These are phyloP conservation scores for Fusarium torulosum DNA, from an alignment of 2,329 filamentous ascomycete species.

Conservation along the genomic window DNA sequence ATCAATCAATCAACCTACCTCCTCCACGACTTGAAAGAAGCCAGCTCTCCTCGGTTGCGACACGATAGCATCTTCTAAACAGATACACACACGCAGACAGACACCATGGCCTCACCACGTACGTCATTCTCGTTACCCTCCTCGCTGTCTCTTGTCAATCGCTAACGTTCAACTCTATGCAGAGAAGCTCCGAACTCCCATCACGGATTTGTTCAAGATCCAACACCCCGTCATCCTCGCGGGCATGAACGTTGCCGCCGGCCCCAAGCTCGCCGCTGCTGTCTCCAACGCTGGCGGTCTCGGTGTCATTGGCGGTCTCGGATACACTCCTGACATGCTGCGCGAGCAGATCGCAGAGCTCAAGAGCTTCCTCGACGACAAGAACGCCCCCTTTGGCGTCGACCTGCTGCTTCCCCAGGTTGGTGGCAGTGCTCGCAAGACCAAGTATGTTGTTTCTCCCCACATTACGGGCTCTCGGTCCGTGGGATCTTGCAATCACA, in stretches of 20 bases:
- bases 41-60: slow-evolving; percentile 23
- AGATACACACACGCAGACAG: slow-evolving; percentile 11
- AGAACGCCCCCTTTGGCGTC: slow-evolving; percentile 95
- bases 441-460: slow-evolving; percentile 69
- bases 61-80: slow-evolving; percentile 19
- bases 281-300: slow-evolving; percentile 97
- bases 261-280: slow-evolving; percentile 94
- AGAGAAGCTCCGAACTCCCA: slow-evolving; percentile 81
- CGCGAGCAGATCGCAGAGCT: slow-evolving; percentile 94
- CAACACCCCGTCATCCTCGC: slow-evolving; percentile 95
- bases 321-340: slow-evolving; percentile 98
- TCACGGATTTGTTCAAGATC: slow-evolving; percentile 98
- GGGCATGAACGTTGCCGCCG: slow-evolving; percentile 99
- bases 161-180: slow-evolving; percentile 24
- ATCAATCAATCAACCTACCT: slow-evolving; percentile 2
- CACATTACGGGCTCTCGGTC: not conserved
- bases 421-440: slow-evolving; percentile 93
- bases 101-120: slow-evolving; percentile 84
- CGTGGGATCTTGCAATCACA: slow-evolving; percentile 37
- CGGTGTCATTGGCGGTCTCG: slow-evolving; percentile 94
- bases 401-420: slow-evolving; percentile 95
- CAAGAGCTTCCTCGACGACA: slow-evolving; percentile 87
- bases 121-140: slow-evolving; percentile 57
- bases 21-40: slow-evolving; percentile 18
- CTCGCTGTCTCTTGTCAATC: slow-evolving; percentile 3